Evolutionary conservation across 2,329 filamentous ascomycete species (phyloP).

Genomic region (Fusarium floridanum): DNA sequence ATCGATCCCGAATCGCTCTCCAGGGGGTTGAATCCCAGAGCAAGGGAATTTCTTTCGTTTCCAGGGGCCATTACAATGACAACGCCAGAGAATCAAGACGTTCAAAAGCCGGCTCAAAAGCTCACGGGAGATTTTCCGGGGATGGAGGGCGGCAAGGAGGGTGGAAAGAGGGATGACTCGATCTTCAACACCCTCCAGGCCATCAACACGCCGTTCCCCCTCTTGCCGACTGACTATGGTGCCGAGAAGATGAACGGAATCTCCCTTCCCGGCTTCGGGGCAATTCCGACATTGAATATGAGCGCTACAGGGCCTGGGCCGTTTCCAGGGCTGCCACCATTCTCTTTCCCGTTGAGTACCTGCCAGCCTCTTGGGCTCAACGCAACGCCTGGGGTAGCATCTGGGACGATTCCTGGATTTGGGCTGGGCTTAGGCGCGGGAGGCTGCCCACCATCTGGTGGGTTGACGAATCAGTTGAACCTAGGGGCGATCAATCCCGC

Average conservation of each 20-base stretch:
- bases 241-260: background rate
- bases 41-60: slow-evolving; percentile 52
- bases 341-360: background rate
- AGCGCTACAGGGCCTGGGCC: background rate
- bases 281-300: background rate
- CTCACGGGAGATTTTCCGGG: background rate
- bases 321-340: background rate
- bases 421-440: background rate
- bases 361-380: slow-evolving; percentile 5
- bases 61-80: background rate
- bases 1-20: slow-evolving; percentile 16
- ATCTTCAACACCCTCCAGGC: background rate
- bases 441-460: background rate
- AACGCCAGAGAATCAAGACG: background rate
- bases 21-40: slow-evolving; percentile 49
- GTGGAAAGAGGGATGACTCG: background rate
- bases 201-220: background rate
- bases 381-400: background rate
- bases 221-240: background rate
- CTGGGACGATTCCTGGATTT: slow-evolving; percentile 21
- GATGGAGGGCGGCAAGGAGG: background rate
- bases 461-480: slow-evolving; percentile 10
- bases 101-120: background rate
- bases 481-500: background rate
- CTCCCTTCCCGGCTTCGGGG: background rate